Evolutionary conservation across 2,329 filamentous ascomycete genomes (phyloP), one percentile per base, ranked within the genome.

Genomic region (Gaeumannomyces tritici): DNA sequence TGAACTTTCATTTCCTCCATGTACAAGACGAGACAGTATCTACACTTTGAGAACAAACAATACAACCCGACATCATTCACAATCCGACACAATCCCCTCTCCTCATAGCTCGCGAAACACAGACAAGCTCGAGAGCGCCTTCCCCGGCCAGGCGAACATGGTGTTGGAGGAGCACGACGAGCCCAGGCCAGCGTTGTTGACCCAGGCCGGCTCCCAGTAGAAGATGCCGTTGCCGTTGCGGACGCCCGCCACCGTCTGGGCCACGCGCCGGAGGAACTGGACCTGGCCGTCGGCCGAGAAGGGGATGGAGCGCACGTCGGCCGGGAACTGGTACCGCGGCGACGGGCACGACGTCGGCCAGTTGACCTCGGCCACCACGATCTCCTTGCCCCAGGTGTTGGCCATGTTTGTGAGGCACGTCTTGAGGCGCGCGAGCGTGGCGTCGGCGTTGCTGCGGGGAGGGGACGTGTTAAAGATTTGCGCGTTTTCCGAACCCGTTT

Each of bases 341-440:
- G 76, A 80, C 0, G 85, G 80, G 69, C 88, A 91, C 2, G 77
- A 79, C 0, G 78, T 82, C 0, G 89, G 88, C 87, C 88, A 91
- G 74, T 91, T 77, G 0, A 83, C 87, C 73, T 91, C 88, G 0
- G 85, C 86, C 4, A 91, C 83, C n/a, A 88, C 76, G 7, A 91
- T 75, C 54, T 84, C 77, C 73, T 91, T 91, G 11, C 79, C 80
- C 76, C 85, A 91, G 4, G 77, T 80, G 55, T 72, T 78, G 15
- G 81, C 82, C 77, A 91, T 81, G 63, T 85, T 85, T 5, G 70
- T 76, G 63, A 91, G 70, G 21, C 79, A 83, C 0, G 75, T 76
- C 68, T 81, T 77, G 42, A 91, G 77, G 12, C 78, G 76, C 0
- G 81, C 73, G 0, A 90, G 77, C 0, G 84, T 87, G 0, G 88